phyloP scores from a whole-genome alignment of 768 basidiomycete genomes.

The Lepiota venenata region DNA sequence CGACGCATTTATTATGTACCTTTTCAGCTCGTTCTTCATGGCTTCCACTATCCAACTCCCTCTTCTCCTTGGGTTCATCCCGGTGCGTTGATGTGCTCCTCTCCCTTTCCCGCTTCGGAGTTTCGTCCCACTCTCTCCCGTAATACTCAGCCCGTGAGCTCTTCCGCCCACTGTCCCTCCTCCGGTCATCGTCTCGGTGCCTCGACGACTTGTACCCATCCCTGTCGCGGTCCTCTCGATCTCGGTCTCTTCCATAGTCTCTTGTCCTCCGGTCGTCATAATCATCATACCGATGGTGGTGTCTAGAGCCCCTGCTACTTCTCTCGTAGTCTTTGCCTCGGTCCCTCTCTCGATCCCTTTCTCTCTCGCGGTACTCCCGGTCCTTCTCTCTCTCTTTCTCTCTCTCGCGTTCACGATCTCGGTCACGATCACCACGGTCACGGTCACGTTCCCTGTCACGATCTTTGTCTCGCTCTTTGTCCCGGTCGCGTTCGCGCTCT shows the following conservation, averaged over 20 bases:
- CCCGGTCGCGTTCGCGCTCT: conserved; percentile 39
- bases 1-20: conserved; percentile 31
- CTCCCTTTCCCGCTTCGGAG: conserved; percentile 33
- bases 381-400: conserved; percentile 31
- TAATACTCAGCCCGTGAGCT: conserved; percentile 31
- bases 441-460: conserved; percentile 38
- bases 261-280: conserved; percentile 41
- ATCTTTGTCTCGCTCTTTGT: conserved; percentile 41
- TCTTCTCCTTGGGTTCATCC: conserved; percentile 53
- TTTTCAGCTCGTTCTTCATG: conserved; percentile 63
- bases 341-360: conserved; percentile 34
- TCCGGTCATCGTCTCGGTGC: conserved; percentile 48
- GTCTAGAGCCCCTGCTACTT: conserved; percentile 37
- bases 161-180: conserved; percentile 39
- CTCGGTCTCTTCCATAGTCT: conserved; percentile 36
- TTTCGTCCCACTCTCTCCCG: conserved; percentile 48
- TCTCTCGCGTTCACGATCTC: conserved; percentile 30
- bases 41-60: conserved; percentile 47
- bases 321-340: conserved; percentile 35
- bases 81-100: conserved; percentile 32
- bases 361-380: conserved; percentile 27
- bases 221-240: conserved; percentile 36
- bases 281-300: conserved; percentile 51
- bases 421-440: conserved; percentile 36
- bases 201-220: conserved; percentile 42